Percentiles rank a stretch among this genome's conserved stretches.
phyloP scores from a whole-genome alignment of 1,139 yeast species.

The Scheffersomyces titani region DNA sequence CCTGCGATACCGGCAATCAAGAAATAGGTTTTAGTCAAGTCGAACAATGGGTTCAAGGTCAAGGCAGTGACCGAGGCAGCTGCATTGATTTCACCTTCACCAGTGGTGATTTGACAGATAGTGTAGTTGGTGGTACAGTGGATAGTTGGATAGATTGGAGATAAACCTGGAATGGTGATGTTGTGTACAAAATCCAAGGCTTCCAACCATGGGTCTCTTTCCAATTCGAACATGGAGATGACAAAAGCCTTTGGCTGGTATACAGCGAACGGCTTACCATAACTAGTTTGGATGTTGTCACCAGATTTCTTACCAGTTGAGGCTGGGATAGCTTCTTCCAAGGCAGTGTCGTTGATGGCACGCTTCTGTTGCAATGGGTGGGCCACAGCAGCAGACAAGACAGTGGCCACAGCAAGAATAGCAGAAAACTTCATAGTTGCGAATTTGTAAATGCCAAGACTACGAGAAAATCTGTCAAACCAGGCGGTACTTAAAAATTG shows the following conservation, averaged over 20 bases:
- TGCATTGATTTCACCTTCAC: slow-evolving; percentile 72
- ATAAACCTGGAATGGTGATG: slow-evolving; percentile 62
- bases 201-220: slow-evolving; percentile 39
- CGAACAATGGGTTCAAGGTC: slow-evolving; percentile 55
- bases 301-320: slow-evolving; percentile 11
- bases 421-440: slow-evolving; percentile 15
- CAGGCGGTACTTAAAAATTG: not conserved
- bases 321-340: slow-evolving; percentile 13
- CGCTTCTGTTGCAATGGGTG: slow-evolving; percentile 22
- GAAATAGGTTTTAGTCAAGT: slow-evolving; percentile 61
- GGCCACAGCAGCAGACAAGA: slow-evolving; percentile 14
- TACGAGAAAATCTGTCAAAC: not conserved
- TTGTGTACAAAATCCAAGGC: slow-evolving; percentile 25
- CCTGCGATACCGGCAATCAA: slow-evolving; percentile 70
- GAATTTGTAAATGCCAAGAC: not conserved
- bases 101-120: slow-evolving; percentile 64
- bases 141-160: slow-evolving; percentile 59
- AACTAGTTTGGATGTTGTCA: slow-evolving; percentile 22
- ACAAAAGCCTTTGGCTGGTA: slow-evolving; percentile 57
- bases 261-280: slow-evolving; percentile 36
- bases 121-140: slow-evolving; percentile 57
- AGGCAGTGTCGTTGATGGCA: slow-evolving; percentile 18
- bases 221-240: slow-evolving; percentile 58
- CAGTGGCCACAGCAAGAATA: slow-evolving; percentile 11
- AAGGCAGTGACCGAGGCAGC: slow-evolving; percentile 61